These are phyloP conservation scores for Blastocystis hominis DNA, from an alignment of 352 stramenopile genomes.

Conservation along the genomic window DNA sequence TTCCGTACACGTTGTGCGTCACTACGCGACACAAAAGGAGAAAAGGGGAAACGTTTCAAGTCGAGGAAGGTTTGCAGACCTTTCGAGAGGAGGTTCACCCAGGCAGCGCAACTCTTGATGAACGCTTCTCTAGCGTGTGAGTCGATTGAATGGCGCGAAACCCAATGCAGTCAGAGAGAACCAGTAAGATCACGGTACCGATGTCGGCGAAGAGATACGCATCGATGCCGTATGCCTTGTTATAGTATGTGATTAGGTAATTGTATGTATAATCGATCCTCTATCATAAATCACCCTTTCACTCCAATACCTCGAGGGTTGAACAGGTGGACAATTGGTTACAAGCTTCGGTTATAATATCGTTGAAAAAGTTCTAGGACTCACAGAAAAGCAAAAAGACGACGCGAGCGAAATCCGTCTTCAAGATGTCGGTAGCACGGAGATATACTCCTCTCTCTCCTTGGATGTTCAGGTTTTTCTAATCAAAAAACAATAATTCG, in stretches of 20 bases:
- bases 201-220: conserved; percentile 44
- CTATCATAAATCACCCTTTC: neutral
- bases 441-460: neutral
- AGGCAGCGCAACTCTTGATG: neutral
- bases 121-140: neutral
- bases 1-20: conserved; percentile 23
- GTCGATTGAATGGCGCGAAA: neutral
- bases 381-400: neutral
- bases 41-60: conserved; percentile 8
- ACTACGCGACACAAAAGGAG: neutral
- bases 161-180: conserved; percentile 48
- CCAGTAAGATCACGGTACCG: conserved; percentile 30
- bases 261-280: neutral
- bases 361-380: conserved; percentile 41
- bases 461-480: conserved; percentile 37
- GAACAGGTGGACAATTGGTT: neutral
- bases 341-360: neutral
- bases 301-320: neutral
- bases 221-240: conserved; percentile 34
- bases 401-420: conserved; percentile 42
- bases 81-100: conserved; percentile 39
- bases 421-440: conserved; percentile 31
- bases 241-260: neutral
- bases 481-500: neutral
- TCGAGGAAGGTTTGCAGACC: conserved; percentile 17